phyloP scores from a whole-genome alignment of 2,329 filamentous ascomycete species.

The Xylaria arbuscula region DNA sequence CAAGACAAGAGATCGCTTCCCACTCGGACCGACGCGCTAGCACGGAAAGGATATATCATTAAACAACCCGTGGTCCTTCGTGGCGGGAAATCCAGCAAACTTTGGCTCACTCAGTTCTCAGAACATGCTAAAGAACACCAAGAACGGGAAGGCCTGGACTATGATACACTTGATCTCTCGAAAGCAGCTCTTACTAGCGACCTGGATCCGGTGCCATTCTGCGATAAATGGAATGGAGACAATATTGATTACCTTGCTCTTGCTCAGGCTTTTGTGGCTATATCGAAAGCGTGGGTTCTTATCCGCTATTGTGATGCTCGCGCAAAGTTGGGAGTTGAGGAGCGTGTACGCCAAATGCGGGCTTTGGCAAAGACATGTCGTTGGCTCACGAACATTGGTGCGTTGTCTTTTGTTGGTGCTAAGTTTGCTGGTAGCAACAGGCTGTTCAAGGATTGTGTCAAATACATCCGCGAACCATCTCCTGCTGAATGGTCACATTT shows the following conservation, averaged over 20 bases:
- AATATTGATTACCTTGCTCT: conserved; percentile 69
- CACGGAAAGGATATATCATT: conserved; percentile 70
- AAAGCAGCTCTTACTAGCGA: conserved; percentile 56
- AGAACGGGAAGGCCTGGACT: conserved; percentile 51
- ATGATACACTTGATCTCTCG: conserved; percentile 54
- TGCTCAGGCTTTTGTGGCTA: conserved; percentile 66
- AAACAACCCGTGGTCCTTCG: conserved; percentile 69
- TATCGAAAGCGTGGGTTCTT: conserved; percentile 68
- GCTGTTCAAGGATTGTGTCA: conserved; percentile 71
- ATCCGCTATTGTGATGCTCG: conserved; percentile 69
- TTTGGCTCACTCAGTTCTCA: conserved; percentile 69
- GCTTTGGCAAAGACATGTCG: conserved; percentile 68
- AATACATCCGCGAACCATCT: conserved; percentile 66
- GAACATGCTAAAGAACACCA: conserved; percentile 54
- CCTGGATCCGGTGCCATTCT: conserved; percentile 67
- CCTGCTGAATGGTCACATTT: conserved; percentile 67
- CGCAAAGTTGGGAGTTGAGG: conserved; percentile 65
- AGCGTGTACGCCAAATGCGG: conserved; percentile 69
- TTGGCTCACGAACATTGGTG: conserved; percentile 66
- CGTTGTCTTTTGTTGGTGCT: conserved; percentile 67
- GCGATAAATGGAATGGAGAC: conserved; percentile 65
- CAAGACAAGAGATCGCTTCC: conserved; percentile 74
- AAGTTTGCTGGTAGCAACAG: conserved; percentile 60
- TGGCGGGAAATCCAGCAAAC: conserved; percentile 70
- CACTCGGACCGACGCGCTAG: conserved; percentile 68